phyloP scores from a whole-genome alignment of 257 asterid species.

The Scutellaria barbata region DNA sequence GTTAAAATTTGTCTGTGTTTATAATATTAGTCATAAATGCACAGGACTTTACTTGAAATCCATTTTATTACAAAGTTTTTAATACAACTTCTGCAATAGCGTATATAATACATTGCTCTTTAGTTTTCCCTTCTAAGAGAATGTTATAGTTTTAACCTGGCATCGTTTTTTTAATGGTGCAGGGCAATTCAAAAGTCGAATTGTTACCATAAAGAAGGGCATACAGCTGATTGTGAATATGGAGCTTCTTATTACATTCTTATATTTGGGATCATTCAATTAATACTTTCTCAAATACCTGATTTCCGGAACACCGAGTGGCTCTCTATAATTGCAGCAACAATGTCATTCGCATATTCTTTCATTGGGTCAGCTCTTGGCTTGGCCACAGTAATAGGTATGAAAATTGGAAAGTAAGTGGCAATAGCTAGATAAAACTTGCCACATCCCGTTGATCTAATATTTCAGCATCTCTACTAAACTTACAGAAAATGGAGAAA shows the following conservation, averaged over 20 bases:
- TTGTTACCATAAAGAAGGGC: conserved; percentile 68
- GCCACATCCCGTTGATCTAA: background rate
- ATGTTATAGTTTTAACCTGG: background rate
- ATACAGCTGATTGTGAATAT: conserved; percentile 48
- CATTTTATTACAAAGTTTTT: background rate
- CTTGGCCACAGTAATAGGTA: conserved; percentile 73
- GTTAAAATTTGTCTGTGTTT: background rate
- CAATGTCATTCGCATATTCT: conserved; percentile 74
- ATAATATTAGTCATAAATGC: conserved; percentile 2
- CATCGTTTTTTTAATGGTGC: conserved; percentile 24
- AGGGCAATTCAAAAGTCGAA: conserved; percentile 75
- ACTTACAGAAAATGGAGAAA: conserved; percentile 59
- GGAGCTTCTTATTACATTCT: conserved; percentile 49
- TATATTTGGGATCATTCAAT: conserved; percentile 62
- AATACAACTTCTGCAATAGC: background rate
- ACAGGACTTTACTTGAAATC: background rate
- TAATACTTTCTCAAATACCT: conserved; percentile 65
- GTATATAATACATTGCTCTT: background rate
- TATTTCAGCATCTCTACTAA: background rate
- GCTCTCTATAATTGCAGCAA: conserved; percentile 70
- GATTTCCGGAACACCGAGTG: conserved; percentile 62
- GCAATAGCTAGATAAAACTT: background rate
- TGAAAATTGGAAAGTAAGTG: background rate
- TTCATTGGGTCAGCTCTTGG: conserved; percentile 69
- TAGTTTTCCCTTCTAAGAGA: background rate